phyloP scores from a whole-genome alignment of 148 eudicot genomes.

The Camellia lanceoleosa region DNA sequence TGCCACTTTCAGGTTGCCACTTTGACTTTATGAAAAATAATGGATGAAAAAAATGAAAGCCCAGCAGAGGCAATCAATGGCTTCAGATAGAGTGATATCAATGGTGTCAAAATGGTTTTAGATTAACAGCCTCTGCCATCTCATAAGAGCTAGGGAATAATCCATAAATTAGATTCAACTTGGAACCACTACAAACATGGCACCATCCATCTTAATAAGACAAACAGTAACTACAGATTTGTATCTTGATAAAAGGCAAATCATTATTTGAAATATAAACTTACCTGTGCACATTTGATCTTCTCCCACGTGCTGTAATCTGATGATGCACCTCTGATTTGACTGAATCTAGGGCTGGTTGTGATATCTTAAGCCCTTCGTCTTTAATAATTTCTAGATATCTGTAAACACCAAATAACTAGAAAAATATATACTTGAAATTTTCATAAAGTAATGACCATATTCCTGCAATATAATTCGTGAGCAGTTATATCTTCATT shows the following conservation, averaged over 20 bases:
- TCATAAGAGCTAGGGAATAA: not conserved
- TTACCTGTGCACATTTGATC: conserved; percentile 75
- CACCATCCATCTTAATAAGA: not conserved
- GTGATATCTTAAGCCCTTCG: conserved; percentile 90
- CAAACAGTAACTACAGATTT: not conserved
- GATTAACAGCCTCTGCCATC: not conserved
- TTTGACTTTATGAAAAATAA: not conserved
- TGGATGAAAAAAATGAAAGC: not conserved
- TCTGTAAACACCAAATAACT: conserved; percentile 33
- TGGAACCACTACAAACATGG: conserved; percentile 3
- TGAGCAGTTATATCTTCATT: not conserved
- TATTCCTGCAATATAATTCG: not conserved
- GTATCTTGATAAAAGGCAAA: not conserved
- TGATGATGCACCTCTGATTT: conserved; percentile 88
- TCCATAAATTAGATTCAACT: not conserved
- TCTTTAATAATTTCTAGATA: conserved; percentile 67
- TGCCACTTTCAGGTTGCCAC: too few species aligned
- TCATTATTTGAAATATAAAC: not conserved
- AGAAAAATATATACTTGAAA: not conserved
- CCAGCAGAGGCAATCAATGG: not conserved
- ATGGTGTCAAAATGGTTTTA: not conserved
- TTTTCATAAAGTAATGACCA: not conserved
- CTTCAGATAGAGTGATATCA: not conserved
- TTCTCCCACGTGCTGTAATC: conserved; percentile 70
- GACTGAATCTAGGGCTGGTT: conserved; percentile 75